Conservation (phyloP, 805 yeast genomes). For the Diddensiella transvaalensis region DNA sequence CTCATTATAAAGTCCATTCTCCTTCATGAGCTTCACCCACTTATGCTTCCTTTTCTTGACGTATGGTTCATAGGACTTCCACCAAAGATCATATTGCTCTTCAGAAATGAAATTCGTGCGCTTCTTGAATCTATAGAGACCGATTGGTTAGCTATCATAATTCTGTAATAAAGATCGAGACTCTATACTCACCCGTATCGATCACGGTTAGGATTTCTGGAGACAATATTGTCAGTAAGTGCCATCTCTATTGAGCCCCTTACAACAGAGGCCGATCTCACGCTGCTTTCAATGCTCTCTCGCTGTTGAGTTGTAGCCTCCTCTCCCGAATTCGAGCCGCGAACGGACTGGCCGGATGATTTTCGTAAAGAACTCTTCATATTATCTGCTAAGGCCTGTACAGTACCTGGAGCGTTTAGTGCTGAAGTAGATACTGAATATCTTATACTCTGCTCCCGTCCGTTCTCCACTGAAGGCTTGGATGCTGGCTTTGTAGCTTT, state of each 20-base stretch:
- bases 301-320: not conserved
- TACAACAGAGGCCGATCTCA: constrained; percentile 13
- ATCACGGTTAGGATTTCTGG: constrained; percentile 41
- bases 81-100: constrained; percentile 71
- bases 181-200: constrained; percentile 69
- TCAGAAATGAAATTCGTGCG: constrained; percentile 49
- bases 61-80: constrained; percentile 61
- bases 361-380: not conserved
- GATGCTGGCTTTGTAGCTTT: not conserved
- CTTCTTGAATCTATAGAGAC: constrained; percentile 54
- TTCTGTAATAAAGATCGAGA: too few species aligned
- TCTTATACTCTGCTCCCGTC: too few species aligned
- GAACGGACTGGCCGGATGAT: too few species aligned
- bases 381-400: not conserved
- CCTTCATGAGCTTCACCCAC: constrained; percentile 68
- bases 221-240: not conserved
- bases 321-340: too few species aligned
- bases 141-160: not conserved
- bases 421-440: not conserved
- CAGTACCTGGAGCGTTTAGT: too few species aligned
- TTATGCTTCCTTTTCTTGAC: constrained; percentile 63
- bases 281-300: constrained; percentile 2
- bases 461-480: not conserved
- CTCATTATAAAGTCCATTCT: constrained; percentile 54
- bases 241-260: constrained; percentile 18